phyloP scores from a whole-genome alignment of 2,329 filamentous ascomycete species.

The Aureobasidium mangrovei region DNA sequence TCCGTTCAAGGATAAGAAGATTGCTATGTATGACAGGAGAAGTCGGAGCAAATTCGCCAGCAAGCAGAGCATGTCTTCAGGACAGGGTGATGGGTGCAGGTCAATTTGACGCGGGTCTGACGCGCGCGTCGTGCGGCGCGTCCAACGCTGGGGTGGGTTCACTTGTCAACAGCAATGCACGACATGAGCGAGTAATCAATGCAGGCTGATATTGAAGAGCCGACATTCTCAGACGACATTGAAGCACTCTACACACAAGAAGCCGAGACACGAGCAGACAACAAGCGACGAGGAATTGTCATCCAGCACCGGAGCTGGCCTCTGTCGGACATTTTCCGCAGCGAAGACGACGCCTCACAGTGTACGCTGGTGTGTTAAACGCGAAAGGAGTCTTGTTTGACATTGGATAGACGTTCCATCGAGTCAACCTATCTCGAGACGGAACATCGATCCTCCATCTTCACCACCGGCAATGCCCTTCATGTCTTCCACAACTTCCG shows the following conservation, averaged over 20 bases:
- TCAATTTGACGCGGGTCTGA: not conserved
- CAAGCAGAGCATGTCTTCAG: too few species aligned
- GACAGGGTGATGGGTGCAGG: not conserved
- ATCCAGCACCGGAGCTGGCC: slow-evolving; percentile 46
- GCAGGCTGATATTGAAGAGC: not conserved
- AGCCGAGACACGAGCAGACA: slow-evolving; percentile 35
- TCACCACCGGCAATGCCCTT: slow-evolving; percentile 53
- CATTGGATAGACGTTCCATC: not conserved
- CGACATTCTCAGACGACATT: slow-evolving; percentile 22
- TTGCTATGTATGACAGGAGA: too few species aligned
- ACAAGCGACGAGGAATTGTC: slow-evolving; percentile 37
- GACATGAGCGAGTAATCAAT: slow-evolving; percentile 7
- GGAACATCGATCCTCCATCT: slow-evolving; percentile 22
- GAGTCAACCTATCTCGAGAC: not conserved
- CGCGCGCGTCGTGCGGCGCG: not conserved
- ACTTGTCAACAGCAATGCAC: not conserved
- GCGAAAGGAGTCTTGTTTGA: not conserved
- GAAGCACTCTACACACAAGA: slow-evolving; percentile 37
- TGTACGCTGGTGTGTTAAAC: not conserved
- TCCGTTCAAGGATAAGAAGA: too few species aligned
- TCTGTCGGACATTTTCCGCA: slow-evolving; percentile 39
- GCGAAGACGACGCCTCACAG: slow-evolving; percentile 34
- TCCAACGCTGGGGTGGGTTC: not conserved
- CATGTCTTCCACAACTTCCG: slow-evolving; percentile 50
- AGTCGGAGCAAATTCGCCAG: too few species aligned